Conservation (phyloP, 2,329 filamentous ascomycete species). For the Monilinia fructigena region DNA sequence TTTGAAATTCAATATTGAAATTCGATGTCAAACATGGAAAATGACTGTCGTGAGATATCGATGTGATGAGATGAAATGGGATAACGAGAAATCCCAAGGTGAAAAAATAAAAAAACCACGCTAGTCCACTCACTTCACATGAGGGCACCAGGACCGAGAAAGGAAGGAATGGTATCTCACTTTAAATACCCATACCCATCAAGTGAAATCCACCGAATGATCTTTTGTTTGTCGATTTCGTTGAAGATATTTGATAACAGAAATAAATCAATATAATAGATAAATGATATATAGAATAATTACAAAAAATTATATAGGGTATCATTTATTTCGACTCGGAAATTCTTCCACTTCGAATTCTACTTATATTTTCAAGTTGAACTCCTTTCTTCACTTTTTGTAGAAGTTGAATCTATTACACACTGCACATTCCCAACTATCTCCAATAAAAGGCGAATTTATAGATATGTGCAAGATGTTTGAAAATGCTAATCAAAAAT, state of each 20-base stretch:
- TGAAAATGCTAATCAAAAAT: not conserved
- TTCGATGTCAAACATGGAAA: too few relatives aligned
- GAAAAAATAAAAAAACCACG: too few relatives aligned
- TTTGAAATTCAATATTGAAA: too few relatives aligned
- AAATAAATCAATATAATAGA: not conserved
- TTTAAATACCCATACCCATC: not conserved
- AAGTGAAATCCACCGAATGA: not conserved
- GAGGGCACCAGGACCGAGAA: too few relatives aligned
- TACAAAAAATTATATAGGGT: not conserved
- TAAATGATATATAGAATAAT: not conserved
- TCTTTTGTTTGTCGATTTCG: not conserved
- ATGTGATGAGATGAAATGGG: too few relatives aligned
- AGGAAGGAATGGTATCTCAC: not conserved
- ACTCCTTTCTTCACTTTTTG: not conserved
- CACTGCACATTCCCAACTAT: not conserved
- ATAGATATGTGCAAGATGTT: not conserved
- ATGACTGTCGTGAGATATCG: too few relatives aligned
- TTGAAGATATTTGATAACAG: not conserved
- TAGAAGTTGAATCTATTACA: not conserved
- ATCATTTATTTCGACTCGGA: slow-evolving; percentile 13
- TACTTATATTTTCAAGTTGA: not conserved
- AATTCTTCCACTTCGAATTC: slow-evolving; percentile 5
- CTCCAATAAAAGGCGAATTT: not conserved
- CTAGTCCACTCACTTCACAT: too few relatives aligned
- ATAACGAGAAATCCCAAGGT: too few relatives aligned